Base-by-base conservation (phyloP, 768 basidiomycete genomes). In the Crepidotus variabilis region DNA sequence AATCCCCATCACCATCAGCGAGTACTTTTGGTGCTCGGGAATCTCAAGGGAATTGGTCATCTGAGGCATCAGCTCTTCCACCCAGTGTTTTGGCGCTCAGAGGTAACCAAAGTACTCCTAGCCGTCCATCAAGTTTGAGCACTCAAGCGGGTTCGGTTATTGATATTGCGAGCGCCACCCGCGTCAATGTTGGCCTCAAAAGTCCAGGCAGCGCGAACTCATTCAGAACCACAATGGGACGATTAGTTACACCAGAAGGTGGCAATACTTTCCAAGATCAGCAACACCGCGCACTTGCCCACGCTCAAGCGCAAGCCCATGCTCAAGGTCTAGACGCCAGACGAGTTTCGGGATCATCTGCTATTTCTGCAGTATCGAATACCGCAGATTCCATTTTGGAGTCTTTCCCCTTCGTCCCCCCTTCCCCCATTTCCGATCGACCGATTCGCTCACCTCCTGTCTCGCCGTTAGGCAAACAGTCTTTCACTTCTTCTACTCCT, bases 391-490 rank as follows among this genome's bases (percentile, higher is more conserved):
- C 90, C 2, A 90, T 93, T 61, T 78, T 93, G 23, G 91, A 92
- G 69, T 86, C 84, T 13, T 94, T 94, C 78, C 90, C 89, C 34
- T 92, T 94, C 67, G 90, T 94, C 8, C 92, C 92, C 21, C 92
- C 92, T 1, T 92, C 90, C 7, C 92, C 92, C 6, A 92, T 93
- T 57, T 91, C 90, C n/a, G 84, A 89, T 61, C 78, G 87, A 52
- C 90, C 90, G 9, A 74, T 85, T 62, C 78, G 89, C 58, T 85
- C 88, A 2, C 88, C 88, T 5, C 87, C 87, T 35, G 83, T 84
- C 55, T 91, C 90, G 9, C 89, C 90, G 7, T 74, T 88, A 18
- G 77, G 72, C 23, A 83, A 87, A 68, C 85, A 87, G 58, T 73
- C 78, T 18, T 78, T 81, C 57, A 70, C 80, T 11, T 80, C 85